phyloP scores from a whole-genome alignment of 1,284 basidiomycete genomes.

The Trametes versicolor region DNA sequence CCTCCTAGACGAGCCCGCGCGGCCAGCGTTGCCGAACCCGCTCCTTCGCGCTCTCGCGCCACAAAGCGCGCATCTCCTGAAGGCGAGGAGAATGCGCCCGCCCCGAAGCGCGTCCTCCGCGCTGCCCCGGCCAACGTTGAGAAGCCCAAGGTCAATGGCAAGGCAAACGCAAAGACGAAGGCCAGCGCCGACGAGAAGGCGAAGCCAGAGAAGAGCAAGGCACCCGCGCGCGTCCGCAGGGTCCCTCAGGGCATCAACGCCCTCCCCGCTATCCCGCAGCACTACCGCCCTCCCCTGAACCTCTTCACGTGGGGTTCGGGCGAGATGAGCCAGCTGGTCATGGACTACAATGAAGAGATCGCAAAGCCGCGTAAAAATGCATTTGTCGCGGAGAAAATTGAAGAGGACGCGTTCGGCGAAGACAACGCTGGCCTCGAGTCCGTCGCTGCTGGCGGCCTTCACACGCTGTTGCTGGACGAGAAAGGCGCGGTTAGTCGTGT shows the following conservation, averaged over 20 bases:
- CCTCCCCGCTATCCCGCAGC: conserved; percentile 29
- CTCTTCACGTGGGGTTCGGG: conserved; percentile 89
- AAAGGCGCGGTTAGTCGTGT: conserved; percentile 75
- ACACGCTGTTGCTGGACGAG: conserved; percentile 87
- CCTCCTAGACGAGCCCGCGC: conserved; percentile 34
- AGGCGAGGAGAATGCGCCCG: conserved; percentile 25
- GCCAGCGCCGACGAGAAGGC: conserved; percentile 22
- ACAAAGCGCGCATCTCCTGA: conserved; percentile 31
- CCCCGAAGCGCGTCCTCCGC: conserved; percentile 33
- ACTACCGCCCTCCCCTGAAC: conserved; percentile 36
- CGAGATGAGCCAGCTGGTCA: conserved; percentile 90
- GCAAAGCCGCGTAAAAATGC: conserved; percentile 74
- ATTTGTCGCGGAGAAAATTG: conserved; percentile 72
- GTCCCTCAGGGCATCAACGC: conserved; percentile 31
- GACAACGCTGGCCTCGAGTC: conserved; percentile 79
- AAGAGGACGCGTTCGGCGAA: conserved; percentile 72
- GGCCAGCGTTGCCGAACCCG: conserved; percentile 22
- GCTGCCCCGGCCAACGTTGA: conserved; percentile 32
- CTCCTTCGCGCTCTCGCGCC: conserved; percentile 28
- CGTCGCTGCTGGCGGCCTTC: conserved; percentile 84
- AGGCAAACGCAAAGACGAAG: conserved; percentile 22
- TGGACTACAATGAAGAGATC: conserved; percentile 76
- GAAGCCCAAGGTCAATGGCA: conserved; percentile 24
- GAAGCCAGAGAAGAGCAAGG: conserved; percentile 31
- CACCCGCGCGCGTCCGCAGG: conserved; percentile 30